These are phyloP conservation scores for Hyphopichia homilentoma DNA, from an alignment of 805 yeast genomes.

Conservation along the genomic window DNA sequence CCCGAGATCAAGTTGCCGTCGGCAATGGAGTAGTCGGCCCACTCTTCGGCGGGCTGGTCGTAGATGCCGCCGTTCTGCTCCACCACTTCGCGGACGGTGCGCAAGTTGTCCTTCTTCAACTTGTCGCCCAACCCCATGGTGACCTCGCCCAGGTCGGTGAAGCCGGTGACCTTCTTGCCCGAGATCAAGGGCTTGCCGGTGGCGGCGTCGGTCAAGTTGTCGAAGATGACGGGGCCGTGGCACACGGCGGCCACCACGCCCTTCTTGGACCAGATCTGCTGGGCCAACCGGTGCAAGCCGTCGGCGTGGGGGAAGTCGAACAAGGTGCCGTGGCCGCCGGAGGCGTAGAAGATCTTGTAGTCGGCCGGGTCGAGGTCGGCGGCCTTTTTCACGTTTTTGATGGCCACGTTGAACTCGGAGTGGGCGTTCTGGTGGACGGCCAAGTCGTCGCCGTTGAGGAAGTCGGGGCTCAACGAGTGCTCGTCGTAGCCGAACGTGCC, in stretches of 20 bases:
- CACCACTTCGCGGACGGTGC: conserved; percentile 36
- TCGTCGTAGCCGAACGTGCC: conserved; percentile 59
- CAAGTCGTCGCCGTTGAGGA: conserved; percentile 40
- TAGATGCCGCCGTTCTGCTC: conserved; percentile 40
- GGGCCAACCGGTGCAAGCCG: conserved; percentile 43
- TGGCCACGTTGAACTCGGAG: conserved; percentile 35
- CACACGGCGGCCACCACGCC: conserved; percentile 65
- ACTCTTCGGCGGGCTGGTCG: conserved; percentile 47
- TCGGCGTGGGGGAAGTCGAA: conserved; percentile 56
- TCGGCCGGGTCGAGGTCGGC: conserved; percentile 46
- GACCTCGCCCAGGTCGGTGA: conserved; percentile 53
- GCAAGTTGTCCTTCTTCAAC: conserved; percentile 19
- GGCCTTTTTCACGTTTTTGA: conserved; percentile 43
- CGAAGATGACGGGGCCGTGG: conserved; percentile 63
- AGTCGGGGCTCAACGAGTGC: conserved; percentile 43
- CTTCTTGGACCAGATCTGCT: conserved; percentile 43
- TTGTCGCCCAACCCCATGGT: conserved; percentile 15
- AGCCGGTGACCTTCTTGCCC: conserved; percentile 59
- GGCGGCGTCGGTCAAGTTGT: conserved; percentile 37
- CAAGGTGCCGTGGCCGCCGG: conserved; percentile 64
- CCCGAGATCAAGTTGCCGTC: conserved; percentile 67
- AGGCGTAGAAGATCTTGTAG: conserved; percentile 53
- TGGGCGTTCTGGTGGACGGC: conserved; percentile 32
- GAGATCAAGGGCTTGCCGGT: conserved; percentile 44
- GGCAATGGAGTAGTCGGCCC: conserved; percentile 45